Percentiles rank a stretch among this genome's conserved stretches.
These are phyloP conservation scores for Ophiostoma novo-ulmi DNA, from an alignment of 2,329 filamentous ascomycete species.

Conservation along the genomic window DNA sequence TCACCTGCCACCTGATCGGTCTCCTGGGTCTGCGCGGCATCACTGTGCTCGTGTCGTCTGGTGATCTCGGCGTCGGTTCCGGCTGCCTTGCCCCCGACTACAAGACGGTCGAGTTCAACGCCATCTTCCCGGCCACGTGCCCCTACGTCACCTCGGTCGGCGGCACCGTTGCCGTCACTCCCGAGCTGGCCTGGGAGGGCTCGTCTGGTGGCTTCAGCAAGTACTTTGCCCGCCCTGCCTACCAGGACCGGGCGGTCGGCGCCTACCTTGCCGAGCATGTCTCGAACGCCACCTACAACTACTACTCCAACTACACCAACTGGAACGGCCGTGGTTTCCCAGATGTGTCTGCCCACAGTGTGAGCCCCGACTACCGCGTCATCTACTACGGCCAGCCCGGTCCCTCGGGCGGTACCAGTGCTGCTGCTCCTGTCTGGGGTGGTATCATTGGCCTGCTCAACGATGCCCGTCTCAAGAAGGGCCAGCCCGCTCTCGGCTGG, in stretches of 20 bases:
- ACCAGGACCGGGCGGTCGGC: conserved; percentile 44
- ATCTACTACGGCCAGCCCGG: conserved; percentile 33
- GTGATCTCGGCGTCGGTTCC: conserved; percentile 45
- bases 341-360: conserved; percentile 31
- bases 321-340: conserved; percentile 32
- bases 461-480: conserved; percentile 52
- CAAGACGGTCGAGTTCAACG: conserved; percentile 39
- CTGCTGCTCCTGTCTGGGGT: conserved; percentile 58
- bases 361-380: conserved; percentile 32
- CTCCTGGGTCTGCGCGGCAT: conserved; percentile 63
- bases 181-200: conserved; percentile 51
- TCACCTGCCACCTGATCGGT: conserved; percentile 52
- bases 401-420: conserved; percentile 40
- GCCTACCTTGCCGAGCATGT: conserved; percentile 38
- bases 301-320: conserved; percentile 48
- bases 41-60: conserved; percentile 59
- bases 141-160: conserved; percentile 61
- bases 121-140: conserved; percentile 40
- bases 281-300: conserved; percentile 37
- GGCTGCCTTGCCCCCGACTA: conserved; percentile 30
- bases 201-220: conserved; percentile 51
- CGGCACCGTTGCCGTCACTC: conserved; percentile 45
- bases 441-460: conserved; percentile 61
- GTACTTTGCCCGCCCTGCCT: conserved; percentile 41
- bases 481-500: conserved; percentile 52